A percentile compares a stretch with the other conserved stretches of the same genome.
phyloP scores from a whole-genome alignment of 495 filamentous ascomycete species.

The Mytilinidion resinicola region DNA sequence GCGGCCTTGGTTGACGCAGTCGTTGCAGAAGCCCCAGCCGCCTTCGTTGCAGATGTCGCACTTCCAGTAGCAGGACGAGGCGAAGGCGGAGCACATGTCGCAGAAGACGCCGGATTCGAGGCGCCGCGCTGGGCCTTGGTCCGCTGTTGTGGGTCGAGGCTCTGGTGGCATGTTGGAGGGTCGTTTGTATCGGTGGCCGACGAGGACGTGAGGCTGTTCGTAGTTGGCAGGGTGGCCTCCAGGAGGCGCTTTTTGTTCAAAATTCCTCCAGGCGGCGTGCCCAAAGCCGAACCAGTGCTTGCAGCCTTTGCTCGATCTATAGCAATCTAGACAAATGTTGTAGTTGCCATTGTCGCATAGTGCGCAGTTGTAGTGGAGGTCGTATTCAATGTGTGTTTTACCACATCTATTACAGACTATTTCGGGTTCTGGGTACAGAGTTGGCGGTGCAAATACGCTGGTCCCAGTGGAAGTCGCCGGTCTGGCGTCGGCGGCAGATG shows the following conservation, averaged over 20 bases:
- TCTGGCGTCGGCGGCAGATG: slow-evolving; percentile 1
- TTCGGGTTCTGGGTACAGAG: slow-evolving; percentile 60
- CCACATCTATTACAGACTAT: slow-evolving; percentile 65
- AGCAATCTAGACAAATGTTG: slow-evolving; percentile 75
- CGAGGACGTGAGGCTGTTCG: slow-evolving; percentile 58
- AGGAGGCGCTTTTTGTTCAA: slow-evolving; percentile 41
- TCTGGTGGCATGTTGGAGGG: slow-evolving; percentile 38
- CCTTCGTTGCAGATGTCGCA: slow-evolving; percentile 80
- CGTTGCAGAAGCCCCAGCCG: slow-evolving; percentile 85
- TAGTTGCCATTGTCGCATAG: slow-evolving; percentile 62
- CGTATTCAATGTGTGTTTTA: slow-evolving; percentile 65
- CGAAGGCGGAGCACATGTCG: slow-evolving; percentile 59
- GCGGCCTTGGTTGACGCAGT: slow-evolving; percentile 68
- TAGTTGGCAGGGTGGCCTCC: slow-evolving; percentile 39
- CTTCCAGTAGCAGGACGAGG: slow-evolving; percentile 77
- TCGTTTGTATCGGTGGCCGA: slow-evolving; percentile 58
- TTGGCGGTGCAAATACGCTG: slow-evolving; percentile 29
- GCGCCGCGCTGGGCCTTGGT: slow-evolving; percentile 56
- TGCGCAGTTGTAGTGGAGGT: slow-evolving; percentile 71
- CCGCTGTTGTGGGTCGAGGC: slow-evolving; percentile 39
- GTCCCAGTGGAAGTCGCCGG: slow-evolving; percentile 31
- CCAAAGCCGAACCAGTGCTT: slow-evolving; percentile 74
- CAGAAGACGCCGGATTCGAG: slow-evolving; percentile 82
- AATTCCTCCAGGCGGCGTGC: slow-evolving; percentile 53
- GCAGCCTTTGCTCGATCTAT: slow-evolving; percentile 66